These are phyloP conservation scores for Endoconidiophora polonica DNA, from an alignment of 2,329 filamentous ascomycete genomes.

Conservation along the genomic window DNA sequence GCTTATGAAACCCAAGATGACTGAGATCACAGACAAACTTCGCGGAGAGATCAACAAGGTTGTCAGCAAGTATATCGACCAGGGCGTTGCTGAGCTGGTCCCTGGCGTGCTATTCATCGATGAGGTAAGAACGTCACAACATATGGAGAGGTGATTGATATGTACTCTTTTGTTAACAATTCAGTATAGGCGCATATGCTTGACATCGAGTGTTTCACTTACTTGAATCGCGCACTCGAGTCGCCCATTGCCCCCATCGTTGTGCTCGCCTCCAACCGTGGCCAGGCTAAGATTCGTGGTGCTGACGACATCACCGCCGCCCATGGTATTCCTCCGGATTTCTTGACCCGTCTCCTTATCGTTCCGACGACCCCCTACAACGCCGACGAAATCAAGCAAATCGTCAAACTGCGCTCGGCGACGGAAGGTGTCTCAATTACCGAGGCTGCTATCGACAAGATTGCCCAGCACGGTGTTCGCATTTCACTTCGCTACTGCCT, in stretches of 20 bases:
- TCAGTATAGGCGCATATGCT: slow-evolving; percentile 73
- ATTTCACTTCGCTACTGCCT: slow-evolving; percentile 87
- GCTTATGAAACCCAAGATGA: slow-evolving; percentile 99
- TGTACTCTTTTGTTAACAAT: not conserved
- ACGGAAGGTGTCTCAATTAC: slow-evolving; percentile 67
- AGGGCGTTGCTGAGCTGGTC: slow-evolving; percentile 94
- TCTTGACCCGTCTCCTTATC: slow-evolving; percentile 85
- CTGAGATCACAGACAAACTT: slow-evolving; percentile 96
- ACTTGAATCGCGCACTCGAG: slow-evolving; percentile 95
- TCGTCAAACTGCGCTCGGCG: slow-evolving; percentile 68
- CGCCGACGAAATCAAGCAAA: slow-evolving; percentile 77
- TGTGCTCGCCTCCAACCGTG: slow-evolving; percentile 91
- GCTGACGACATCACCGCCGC: slow-evolving; percentile 68
- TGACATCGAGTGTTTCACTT: slow-evolving; percentile 97
- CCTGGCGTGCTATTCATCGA: slow-evolving; percentile 97
- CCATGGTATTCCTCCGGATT: slow-evolving; percentile 86
- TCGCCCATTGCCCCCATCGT: slow-evolving; percentile 90
- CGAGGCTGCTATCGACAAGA: slow-evolving; percentile 70
- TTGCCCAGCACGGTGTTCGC: slow-evolving; percentile 71
- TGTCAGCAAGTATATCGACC: slow-evolving; percentile 96
- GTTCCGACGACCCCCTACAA: slow-evolving; percentile 86
- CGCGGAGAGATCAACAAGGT: slow-evolving; percentile 97
- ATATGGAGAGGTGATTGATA: not conserved
- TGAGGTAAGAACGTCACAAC: slow-evolving; percentile 44
- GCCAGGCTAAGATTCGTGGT: slow-evolving; percentile 81